Conservation (phyloP, 1,284 basidiomycete genomes). For the Apiotrichum gracile region DNA sequence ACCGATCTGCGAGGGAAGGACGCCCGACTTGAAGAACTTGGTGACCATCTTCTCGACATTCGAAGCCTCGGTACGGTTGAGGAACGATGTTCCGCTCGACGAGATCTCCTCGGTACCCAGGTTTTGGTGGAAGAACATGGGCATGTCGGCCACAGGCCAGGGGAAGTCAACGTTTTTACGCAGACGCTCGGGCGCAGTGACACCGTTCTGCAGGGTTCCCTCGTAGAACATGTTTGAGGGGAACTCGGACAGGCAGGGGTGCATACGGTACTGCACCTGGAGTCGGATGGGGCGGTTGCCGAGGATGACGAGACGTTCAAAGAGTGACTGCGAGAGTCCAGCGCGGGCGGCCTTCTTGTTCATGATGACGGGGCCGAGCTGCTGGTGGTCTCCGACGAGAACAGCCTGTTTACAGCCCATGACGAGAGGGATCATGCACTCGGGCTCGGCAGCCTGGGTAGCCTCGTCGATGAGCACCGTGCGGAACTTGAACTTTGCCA, state of each 20-base stretch:
- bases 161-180: slow-evolving; percentile 98
- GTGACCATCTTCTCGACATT: slow-evolving; percentile 99
- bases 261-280: slow-evolving; percentile 99
- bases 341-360: slow-evolving; percentile 99
- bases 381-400: slow-evolving; percentile 95
- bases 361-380: slow-evolving; percentile 99
- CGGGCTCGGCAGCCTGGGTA: slow-evolving; percentile 95
- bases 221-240: slow-evolving; percentile 99
- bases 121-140: slow-evolving; percentile 99
- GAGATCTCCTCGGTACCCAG: slow-evolving; percentile 98
- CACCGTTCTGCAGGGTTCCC: slow-evolving; percentile 96
- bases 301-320: slow-evolving; percentile 92
- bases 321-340: slow-evolving; percentile 93
- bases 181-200: slow-evolving; percentile 93
- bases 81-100: slow-evolving; percentile 94
- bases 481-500: slow-evolving; percentile 94
- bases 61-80: slow-evolving; percentile 96
- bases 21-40: slow-evolving; percentile 98
- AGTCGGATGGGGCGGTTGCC: slow-evolving; percentile 95
- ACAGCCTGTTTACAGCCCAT: slow-evolving; percentile 98
- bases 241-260: slow-evolving; percentile 97
- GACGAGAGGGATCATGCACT: slow-evolving; percentile 98
- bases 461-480: slow-evolving; percentile 98
- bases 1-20: slow-evolving; percentile 90
- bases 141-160: slow-evolving; percentile 95